Conservation (phyloP, 805 yeast species). For the Barnettozyma sucrosica region DNA sequence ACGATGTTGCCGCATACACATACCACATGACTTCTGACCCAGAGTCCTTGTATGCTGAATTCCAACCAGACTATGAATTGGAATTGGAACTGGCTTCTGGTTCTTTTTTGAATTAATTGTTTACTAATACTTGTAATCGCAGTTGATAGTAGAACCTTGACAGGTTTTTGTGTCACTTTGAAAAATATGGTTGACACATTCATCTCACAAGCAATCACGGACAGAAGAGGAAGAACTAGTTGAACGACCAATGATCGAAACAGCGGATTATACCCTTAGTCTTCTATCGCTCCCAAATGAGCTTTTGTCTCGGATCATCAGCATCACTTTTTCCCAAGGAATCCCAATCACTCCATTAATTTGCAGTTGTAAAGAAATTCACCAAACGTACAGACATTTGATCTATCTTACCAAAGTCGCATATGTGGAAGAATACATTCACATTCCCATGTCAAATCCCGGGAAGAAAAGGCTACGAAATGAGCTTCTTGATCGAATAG, state of each 20-base stretch:
- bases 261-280: background rate
- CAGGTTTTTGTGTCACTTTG: background rate
- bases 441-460: background rate
- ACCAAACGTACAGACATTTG: slow-evolving; percentile 9
- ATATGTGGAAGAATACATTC: slow-evolving; percentile 6
- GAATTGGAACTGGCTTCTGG: slow-evolving; percentile 33
- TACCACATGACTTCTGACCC: slow-evolving; percentile 55
- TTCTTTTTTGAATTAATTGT: slow-evolving; percentile 15
- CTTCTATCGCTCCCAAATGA: slow-evolving; percentile 17
- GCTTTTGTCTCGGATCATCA: slow-evolving; percentile 11
- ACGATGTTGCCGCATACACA: slow-evolving; percentile 65
- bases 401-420: slow-evolving; percentile 12
- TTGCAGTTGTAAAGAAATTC: slow-evolving; percentile 8
- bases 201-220: too few species aligned
- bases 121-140: background rate
- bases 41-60: slow-evolving; percentile 64
- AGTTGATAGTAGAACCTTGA: background rate
- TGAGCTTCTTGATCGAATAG: slow-evolving; percentile 1
- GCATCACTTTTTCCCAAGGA: slow-evolving; percentile 1
- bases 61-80: slow-evolving; percentile 61
- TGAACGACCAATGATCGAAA: background rate
- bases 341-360: slow-evolving; percentile 14
- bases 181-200: background rate
- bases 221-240: too few species aligned
- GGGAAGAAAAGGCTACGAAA: background rate